Conservation (phyloP, 1,284 basidiomycete species). For the Cutaneotrichosporon cavernicola region DNA sequence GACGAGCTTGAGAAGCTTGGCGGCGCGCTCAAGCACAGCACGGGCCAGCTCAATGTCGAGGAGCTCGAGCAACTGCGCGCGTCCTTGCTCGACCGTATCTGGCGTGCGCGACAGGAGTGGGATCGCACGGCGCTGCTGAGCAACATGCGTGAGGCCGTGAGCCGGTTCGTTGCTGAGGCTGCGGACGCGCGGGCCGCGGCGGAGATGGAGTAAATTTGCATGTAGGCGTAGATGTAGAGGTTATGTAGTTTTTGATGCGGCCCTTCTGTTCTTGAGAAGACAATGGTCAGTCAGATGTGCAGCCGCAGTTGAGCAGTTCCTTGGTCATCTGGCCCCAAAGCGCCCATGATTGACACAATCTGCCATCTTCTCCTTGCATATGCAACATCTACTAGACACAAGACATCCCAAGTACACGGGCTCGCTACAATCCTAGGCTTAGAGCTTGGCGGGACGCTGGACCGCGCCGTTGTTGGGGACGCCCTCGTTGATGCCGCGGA, state of each 20-base stretch:
- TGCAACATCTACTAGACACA: background rate
- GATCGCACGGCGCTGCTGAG: constrained; percentile 67
- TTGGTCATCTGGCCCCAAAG: too few relatives aligned
- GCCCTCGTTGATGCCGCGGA: constrained; percentile 13
- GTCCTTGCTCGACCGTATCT: constrained; percentile 72
- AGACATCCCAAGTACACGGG: constrained; percentile 1
- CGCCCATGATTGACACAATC: background rate
- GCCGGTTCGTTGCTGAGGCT: constrained; percentile 28
- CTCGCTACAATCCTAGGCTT: background rate
- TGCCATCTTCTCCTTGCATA: constrained; percentile 1
- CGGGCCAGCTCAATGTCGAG: constrained; percentile 69
- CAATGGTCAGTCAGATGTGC: background rate
- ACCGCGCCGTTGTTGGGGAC: constrained; percentile 22
- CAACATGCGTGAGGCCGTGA: constrained; percentile 55
- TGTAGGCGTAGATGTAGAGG: constrained; percentile 1
- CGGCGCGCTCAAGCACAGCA: constrained; percentile 46
- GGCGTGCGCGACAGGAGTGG: constrained; percentile 80
- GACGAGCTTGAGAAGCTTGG: constrained; percentile 28
- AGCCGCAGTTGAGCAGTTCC: background rate
- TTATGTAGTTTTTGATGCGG: background rate
- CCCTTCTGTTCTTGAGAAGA: background rate
- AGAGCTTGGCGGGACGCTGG: constrained; percentile 1
- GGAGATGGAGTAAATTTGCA: background rate
- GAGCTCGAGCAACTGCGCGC: constrained; percentile 92
- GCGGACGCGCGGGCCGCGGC: background rate